Evolutionary conservation across 495 filamentous ascomycete species (phyloP).

Genomic region (Bryoglossum gracile): DNA sequence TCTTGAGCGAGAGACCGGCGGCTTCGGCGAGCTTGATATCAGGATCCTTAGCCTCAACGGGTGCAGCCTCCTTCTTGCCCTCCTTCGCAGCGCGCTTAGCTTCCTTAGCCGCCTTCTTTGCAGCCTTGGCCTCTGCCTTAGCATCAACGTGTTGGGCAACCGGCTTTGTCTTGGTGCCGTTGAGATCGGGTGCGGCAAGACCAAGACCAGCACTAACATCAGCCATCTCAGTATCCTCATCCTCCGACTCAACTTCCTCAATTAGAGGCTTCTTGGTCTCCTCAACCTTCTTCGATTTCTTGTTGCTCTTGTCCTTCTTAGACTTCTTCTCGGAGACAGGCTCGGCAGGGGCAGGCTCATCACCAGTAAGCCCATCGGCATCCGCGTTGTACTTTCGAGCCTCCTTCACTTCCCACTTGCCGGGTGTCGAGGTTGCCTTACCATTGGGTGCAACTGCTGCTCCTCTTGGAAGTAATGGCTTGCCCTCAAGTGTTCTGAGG

Average conservation of each 20-base stretch:
- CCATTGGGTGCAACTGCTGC: slow-evolving; percentile 70
- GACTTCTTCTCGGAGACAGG: slow-evolving; percentile 29
- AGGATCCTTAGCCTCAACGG: slow-evolving; percentile 11
- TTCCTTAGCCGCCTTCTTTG: slow-evolving; percentile 36
- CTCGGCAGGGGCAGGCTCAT: slow-evolving; percentile 52
- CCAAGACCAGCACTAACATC: slow-evolving; percentile 23
- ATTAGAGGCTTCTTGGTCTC: slow-evolving; percentile 23
- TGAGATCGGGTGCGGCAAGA: slow-evolving; percentile 8
- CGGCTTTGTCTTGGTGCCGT: slow-evolving; percentile 18
- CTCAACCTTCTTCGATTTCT: slow-evolving; percentile 38
- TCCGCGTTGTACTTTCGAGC: slow-evolving; percentile 94
- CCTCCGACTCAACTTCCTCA: slow-evolving; percentile 43
- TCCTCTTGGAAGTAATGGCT: slow-evolving; percentile 72
- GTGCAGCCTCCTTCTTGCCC: slow-evolving; percentile 35
- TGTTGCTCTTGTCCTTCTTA: slow-evolving; percentile 46
- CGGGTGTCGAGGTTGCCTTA: slow-evolving; percentile 41
- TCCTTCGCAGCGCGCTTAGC: slow-evolving; percentile 25
- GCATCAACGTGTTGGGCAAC: too few relatives aligned
- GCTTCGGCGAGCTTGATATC: slow-evolving; percentile 47
- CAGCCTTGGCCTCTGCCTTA: slow-evolving; percentile 15
- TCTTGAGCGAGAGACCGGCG: slow-evolving; percentile 57
- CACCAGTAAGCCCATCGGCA: slow-evolving; percentile 73
- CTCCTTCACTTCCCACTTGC: slow-evolving; percentile 89
- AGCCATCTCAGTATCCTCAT: slow-evolving; percentile 30
- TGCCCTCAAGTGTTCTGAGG: slow-evolving; percentile 80